phyloP scores from a whole-genome alignment of 1,139 yeast genomes.

The Kurtzmaniella quercitrusa region DNA sequence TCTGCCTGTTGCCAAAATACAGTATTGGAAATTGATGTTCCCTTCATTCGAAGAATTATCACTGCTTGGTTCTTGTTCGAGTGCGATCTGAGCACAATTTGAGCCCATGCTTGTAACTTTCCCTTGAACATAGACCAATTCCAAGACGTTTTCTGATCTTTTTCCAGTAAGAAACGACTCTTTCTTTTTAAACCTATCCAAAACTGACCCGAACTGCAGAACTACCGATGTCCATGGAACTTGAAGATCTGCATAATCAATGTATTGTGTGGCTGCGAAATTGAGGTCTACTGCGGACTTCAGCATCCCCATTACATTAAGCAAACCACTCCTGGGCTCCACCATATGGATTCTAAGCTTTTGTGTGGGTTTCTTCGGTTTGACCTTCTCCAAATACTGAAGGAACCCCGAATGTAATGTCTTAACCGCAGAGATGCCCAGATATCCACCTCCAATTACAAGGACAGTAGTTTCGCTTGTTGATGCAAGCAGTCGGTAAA shows the following conservation, averaged over 20 bases:
- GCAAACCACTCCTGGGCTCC: slow-evolving; percentile 50
- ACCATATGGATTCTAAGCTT: slow-evolving; percentile 36
- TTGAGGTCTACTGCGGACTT: slow-evolving; percentile 41
- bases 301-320: slow-evolving; percentile 51
- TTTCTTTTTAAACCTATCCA: slow-evolving; percentile 5
- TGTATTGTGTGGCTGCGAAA: slow-evolving; percentile 43
- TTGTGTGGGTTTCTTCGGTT: not conserved
- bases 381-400: slow-evolving; percentile 8
- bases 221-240: slow-evolving; percentile 26
- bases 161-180: slow-evolving; percentile 1
- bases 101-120: slow-evolving; percentile 27
- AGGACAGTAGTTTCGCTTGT: slow-evolving; percentile 27
- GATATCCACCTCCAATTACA: slow-evolving; percentile 49
- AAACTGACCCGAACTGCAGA: slow-evolving; percentile 17
- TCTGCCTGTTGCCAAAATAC: slow-evolving; percentile 48
- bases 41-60: slow-evolving; percentile 13
- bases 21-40: slow-evolving; percentile 42
- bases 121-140: slow-evolving; percentile 37
- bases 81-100: slow-evolving; percentile 19
- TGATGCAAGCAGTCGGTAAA: not conserved
- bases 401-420: slow-evolving; percentile 26
- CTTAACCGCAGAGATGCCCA: slow-evolving; percentile 42
- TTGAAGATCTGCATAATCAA: slow-evolving; percentile 27
- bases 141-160: slow-evolving; percentile 8
- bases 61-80: slow-evolving; percentile 8